A percentile compares a stretch with the other conserved stretches of the same genome.
Conservation (phyloP, 2,329 filamentous ascomycete species). For the Aspergillus japonicus region DNA sequence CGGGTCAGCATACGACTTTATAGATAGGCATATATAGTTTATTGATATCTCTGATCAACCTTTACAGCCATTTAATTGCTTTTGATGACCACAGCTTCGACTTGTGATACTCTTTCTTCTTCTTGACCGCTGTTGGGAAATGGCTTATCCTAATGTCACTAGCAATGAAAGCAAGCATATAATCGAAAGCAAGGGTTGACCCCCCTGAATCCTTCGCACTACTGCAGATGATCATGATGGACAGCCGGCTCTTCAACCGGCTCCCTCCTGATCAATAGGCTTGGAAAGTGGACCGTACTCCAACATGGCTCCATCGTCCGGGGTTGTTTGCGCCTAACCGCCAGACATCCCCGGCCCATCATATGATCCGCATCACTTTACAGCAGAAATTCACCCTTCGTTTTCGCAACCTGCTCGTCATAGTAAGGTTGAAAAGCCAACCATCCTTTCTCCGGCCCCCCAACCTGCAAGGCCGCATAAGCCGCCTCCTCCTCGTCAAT, state of each 20-base stretch:
- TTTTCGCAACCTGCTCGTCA: constrained; percentile 11
- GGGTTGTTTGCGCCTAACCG: neutral
- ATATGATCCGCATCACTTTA: neutral
- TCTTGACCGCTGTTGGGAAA: neutral
- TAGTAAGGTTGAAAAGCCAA: constrained; percentile 16
- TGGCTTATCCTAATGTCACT: neutral
- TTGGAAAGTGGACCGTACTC: neutral
- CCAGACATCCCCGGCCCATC: neutral
- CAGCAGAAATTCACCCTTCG: neutral
- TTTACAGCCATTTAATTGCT: neutral
- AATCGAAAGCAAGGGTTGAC: neutral
- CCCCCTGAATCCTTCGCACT: neutral
- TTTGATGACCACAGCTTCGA: neutral
- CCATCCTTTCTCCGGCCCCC: constrained; percentile 12
- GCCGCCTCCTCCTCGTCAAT: constrained; percentile 56
- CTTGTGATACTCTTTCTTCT: neutral
- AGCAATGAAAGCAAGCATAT: neutral
- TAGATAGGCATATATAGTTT: neutral
- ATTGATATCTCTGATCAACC: neutral
- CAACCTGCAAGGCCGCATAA: constrained; percentile 9
- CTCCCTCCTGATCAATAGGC: neutral
- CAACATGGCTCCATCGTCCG: neutral
- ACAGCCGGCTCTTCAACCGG: no score
- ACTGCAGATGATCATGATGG: neutral
- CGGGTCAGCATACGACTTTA: neutral